These are phyloP conservation scores for Corchorus capsularis DNA, from an alignment of 345 rosid genomes.

Conservation along the genomic window DNA sequence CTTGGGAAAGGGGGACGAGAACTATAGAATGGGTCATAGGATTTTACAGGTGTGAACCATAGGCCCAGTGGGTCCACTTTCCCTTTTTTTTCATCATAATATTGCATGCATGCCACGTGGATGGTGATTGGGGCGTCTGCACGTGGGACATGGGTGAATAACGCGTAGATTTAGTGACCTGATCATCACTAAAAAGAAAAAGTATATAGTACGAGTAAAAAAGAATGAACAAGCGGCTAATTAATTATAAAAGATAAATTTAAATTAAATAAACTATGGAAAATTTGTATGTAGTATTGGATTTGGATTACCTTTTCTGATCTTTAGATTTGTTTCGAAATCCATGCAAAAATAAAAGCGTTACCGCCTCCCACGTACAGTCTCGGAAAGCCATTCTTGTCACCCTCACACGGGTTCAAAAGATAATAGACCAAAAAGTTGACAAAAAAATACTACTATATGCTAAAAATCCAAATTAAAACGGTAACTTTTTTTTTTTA, in stretches of 20 bases:
- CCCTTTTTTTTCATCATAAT: background rate
- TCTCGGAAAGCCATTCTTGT: conserved; percentile 8
- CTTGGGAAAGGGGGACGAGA: background rate
- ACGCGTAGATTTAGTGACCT: conserved; percentile 29
- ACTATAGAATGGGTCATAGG: conserved; percentile 12
- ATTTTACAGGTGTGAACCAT: conserved; percentile 29
- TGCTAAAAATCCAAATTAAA: no score
- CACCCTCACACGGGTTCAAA: conserved; percentile 11
- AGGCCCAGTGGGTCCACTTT: conserved; percentile 10
- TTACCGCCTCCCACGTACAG: conserved; percentile 28
- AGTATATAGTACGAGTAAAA: background rate
- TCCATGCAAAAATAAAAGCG: conserved; percentile 33
- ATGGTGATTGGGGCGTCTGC: conserved; percentile 19
- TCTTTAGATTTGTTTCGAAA: background rate
- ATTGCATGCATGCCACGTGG: conserved; percentile 41
- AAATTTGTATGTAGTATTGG: background rate
- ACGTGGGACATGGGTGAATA: conserved; percentile 33
- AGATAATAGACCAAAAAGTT: conserved; percentile 28
- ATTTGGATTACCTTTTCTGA: background rate
- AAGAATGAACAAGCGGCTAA: conserved; percentile 15
- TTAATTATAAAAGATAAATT: background rate
- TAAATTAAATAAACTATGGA: background rate
- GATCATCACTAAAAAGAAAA: background rate
- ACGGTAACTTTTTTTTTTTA: no score
- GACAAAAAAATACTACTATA: conserved; percentile 15